Conservation (phyloP, 345 rosid genomes). For the Noccaea caerulescens region DNA sequence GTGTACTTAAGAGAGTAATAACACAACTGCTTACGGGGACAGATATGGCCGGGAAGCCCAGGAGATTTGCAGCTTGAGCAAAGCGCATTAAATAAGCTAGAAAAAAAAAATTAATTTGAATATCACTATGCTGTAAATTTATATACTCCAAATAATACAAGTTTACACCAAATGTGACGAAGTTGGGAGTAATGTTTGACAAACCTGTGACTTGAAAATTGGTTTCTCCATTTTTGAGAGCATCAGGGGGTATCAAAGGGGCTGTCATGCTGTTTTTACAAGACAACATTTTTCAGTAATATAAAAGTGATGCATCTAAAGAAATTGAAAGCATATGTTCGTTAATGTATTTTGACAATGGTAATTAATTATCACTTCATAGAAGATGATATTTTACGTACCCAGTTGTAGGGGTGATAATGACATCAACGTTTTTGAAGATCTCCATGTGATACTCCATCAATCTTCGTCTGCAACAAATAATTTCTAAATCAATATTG, state of each 20-base stretch:
- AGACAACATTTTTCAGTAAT: constrained; percentile 11
- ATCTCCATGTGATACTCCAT: constrained; percentile 83
- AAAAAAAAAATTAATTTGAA: constrained; percentile 18
- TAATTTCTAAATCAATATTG: neutral
- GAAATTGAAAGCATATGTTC: constrained; percentile 6
- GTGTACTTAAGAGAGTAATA: neutral
- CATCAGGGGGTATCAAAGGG: constrained; percentile 68
- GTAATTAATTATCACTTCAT: neutral
- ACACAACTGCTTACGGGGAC: constrained; percentile 61
- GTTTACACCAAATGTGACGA: neutral
- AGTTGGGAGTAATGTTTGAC: constrained; percentile 16
- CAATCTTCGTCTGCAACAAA: constrained; percentile 67
- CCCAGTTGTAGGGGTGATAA: constrained; percentile 89
- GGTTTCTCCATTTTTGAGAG: constrained; percentile 79
- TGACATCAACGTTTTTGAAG: constrained; percentile 79
- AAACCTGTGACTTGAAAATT: constrained; percentile 70
- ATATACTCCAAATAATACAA: neutral
- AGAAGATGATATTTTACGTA: constrained; percentile 45
- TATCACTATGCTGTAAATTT: neutral
- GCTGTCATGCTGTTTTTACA: constrained; percentile 75
- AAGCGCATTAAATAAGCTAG: constrained; percentile 82
- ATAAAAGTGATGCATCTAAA: too few species aligned
- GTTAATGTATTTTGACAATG: neutral
- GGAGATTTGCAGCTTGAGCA: constrained; percentile 64
- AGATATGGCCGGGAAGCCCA: constrained; percentile 84